Base-by-base conservation (phyloP, 2,329 filamentous ascomycete species). In the Tricladium varicosporioides region DNA sequence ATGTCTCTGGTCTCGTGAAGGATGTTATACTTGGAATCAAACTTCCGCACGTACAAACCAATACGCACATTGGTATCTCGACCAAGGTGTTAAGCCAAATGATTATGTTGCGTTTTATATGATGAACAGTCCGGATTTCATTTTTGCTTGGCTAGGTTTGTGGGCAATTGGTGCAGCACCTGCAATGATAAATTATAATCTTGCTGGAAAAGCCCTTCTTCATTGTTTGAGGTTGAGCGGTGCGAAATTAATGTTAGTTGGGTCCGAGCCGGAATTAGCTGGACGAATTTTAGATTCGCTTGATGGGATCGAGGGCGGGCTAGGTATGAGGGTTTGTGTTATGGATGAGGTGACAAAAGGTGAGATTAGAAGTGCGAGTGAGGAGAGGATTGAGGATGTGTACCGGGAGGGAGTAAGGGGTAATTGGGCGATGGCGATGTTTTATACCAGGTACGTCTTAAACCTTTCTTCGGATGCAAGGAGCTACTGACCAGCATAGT, bases 141-240 rank as follows among this genome's bases (percentile, higher is more conserved):
- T 87, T 8, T 82, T 88, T 49, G 79, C 80, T 2, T 87, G 86
- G 82, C 67, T 89, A 43, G 87, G 81, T 0, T 73, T 86, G 2
- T 81, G 82, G 77, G 79, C 83, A 9, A 81, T 90, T 54, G 87
- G 87, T 2, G 83, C 83, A 13, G 85, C 84, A 0, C 87, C 87
- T 0, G 86, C 87, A 0, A 80, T 88, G 71, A 86, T 91, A 69
- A 91, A 91, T 69, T 83, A 86, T 68, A 86, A 90, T 66, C 74
- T 91, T 7, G 76, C 79, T 7, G 83, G 81, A 0, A 80, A 85
- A 61, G 81, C 85, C 1, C 70, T 91, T 61, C 65, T 88, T 47
- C 86, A 90, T 70, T 89, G 85, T 53, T 68, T 90, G 36, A 78
- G 76, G 58, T 77, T 87, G 52, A 82, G 80, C 49, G 77, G 77